phyloP scores from a whole-genome alignment of 768 basidiomycete species.

The Auricularia sp. region DNA sequence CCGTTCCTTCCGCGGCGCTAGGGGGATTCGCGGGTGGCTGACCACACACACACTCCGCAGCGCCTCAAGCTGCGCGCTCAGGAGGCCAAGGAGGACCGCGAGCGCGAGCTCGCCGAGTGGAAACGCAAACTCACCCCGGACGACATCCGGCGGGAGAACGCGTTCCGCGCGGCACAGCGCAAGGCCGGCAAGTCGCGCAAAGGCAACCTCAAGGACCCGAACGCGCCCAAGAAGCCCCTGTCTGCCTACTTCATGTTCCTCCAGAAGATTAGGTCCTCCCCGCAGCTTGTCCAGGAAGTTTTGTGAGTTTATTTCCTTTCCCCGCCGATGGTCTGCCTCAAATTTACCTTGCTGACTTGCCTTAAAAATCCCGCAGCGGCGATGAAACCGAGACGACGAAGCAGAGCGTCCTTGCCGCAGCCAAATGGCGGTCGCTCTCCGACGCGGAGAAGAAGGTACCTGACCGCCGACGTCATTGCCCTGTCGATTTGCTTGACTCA shows the following conservation, averaged over 20 bases:
- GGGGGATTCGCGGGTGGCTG: neutral
- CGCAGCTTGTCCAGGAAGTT: slow-evolving; percentile 61
- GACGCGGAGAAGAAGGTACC: slow-evolving; percentile 87
- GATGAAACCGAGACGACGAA: slow-evolving; percentile 89
- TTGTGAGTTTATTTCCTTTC: slow-evolving; percentile 28
- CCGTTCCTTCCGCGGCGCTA: slow-evolving; percentile 9
- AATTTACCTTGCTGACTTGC: neutral
- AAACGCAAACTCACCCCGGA: slow-evolving; percentile 79
- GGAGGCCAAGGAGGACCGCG: slow-evolving; percentile 74
- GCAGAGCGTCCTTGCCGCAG: slow-evolving; percentile 88
- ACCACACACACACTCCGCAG: slow-evolving; percentile 25
- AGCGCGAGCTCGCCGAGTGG: slow-evolving; percentile 73
- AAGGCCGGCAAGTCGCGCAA: slow-evolving; percentile 88
- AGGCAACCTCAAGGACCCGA: slow-evolving; percentile 94
- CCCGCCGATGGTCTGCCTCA: neutral
- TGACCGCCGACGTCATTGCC: slow-evolving; percentile 1
- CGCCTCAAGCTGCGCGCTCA: slow-evolving; percentile 80
- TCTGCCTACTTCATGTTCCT: slow-evolving; percentile 94
- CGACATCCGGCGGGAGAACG: slow-evolving; percentile 91
- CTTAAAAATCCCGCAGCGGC: slow-evolving; percentile 25
- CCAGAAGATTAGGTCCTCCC: slow-evolving; percentile 77
- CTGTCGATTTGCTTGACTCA: neutral
- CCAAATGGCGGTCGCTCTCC: slow-evolving; percentile 87
- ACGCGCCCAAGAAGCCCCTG: slow-evolving; percentile 92
- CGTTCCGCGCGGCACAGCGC: slow-evolving; percentile 82